phyloP scores from a whole-genome alignment of 148 eudicot species.

The Pharnaceum exiguum region DNA sequence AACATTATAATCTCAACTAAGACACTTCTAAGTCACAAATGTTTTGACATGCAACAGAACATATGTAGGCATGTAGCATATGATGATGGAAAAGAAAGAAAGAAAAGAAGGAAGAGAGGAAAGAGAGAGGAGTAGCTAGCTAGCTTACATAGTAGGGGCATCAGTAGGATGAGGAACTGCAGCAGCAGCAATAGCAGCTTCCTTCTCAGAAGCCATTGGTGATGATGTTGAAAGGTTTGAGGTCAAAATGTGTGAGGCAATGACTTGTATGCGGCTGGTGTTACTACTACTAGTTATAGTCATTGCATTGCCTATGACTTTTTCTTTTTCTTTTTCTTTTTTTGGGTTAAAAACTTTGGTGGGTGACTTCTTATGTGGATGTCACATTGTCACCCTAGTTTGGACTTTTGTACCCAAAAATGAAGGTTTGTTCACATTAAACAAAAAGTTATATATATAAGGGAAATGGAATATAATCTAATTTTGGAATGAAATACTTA shows the following conservation, averaged over 20 bases:
- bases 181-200: constrained; percentile 70
- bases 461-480: too few species aligned
- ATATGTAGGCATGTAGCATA: too few species aligned
- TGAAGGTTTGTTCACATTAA: too few species aligned
- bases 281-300: too few species aligned
- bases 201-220: constrained; percentile 82
- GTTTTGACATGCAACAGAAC: too few species aligned
- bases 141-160: constrained; percentile 81
- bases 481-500: too few species aligned
- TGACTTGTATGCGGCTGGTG: constrained; percentile 22
- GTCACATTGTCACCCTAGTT: too few species aligned
- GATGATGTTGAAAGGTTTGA: constrained; percentile 6
- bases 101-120: neutral
- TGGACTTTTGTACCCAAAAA: too few species aligned
- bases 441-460: too few species aligned
- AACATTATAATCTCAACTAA: too few species aligned
- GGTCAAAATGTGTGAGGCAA: constrained; percentile 26
- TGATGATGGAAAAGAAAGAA: neutral
- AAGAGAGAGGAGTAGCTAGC: constrained; percentile 2
- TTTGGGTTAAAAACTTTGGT: neutral
- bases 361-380: too few species aligned
- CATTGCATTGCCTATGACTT: neutral
- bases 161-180: constrained; percentile 49
- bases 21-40: too few species aligned
- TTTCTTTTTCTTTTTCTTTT: neutral